These are phyloP conservation scores for Dioszegia hungarica DNA, from an alignment of 768 basidiomycete species.

Conservation along the genomic window DNA sequence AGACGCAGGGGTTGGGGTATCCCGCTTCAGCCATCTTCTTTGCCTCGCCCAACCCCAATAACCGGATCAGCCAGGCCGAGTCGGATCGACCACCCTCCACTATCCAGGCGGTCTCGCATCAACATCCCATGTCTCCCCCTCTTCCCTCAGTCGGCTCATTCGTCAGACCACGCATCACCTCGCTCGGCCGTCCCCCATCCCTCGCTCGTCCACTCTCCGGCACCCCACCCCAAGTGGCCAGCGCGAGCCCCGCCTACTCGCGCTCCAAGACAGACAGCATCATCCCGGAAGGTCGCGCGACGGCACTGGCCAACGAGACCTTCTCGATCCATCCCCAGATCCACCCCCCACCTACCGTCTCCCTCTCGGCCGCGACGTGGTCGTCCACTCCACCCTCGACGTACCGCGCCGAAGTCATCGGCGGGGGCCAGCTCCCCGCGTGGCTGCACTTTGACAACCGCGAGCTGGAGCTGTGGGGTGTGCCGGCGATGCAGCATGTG, in stretches of 20 bases:
- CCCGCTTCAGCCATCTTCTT: conserved; percentile 45
- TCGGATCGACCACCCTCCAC: conserved; percentile 21
- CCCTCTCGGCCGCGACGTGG: conserved; percentile 46
- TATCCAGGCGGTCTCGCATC: conserved; percentile 34
- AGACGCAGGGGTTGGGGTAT: conserved; percentile 40
- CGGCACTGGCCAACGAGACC: conserved; percentile 44
- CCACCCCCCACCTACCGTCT: conserved; percentile 45
- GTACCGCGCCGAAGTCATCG: conserved; percentile 43
- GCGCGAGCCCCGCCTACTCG: conserved; percentile 5
- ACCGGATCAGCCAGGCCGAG: conserved; percentile 10
- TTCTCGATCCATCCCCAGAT: conserved; percentile 48
- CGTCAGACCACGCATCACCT: conserved; percentile 24
- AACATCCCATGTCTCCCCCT: conserved; percentile 40
- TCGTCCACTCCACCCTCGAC: conserved; percentile 44
- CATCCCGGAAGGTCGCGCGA: conserved; percentile 33
- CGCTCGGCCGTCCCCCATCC: conserved; percentile 13
- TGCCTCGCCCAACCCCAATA: conserved; percentile 31
- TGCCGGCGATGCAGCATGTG: conserved; percentile 30
- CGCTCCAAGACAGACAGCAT: conserved; percentile 7
- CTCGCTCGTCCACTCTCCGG: conserved; percentile 1
- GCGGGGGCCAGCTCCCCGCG: conserved; percentile 34
- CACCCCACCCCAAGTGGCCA: conserved; percentile 1
- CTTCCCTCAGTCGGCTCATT: conserved; percentile 44
- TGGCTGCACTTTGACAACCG: conserved; percentile 48
- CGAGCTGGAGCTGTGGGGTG: conserved; percentile 48